A percentile compares a stretch with the other conserved stretches of the same genome.
These are phyloP conservation scores for Ganoderma meredithae DNA, from an alignment of 1,284 basidiomycete species.

Conservation along the genomic window DNA sequence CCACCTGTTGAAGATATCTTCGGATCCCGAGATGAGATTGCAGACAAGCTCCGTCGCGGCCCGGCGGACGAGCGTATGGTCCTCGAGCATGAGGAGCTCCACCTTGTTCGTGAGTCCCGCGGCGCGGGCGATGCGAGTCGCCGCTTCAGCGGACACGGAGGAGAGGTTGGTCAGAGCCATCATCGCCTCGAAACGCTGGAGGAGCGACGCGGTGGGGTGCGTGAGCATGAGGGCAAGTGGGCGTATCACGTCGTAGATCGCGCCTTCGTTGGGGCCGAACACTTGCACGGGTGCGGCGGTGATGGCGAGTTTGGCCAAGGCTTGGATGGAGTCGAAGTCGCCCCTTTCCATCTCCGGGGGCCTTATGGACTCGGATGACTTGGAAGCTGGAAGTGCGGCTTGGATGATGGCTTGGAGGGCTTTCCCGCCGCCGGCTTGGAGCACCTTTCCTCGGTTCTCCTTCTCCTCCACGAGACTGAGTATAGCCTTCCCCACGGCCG, in stretches of 20 bases:
- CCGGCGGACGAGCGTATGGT: slow-evolving; percentile 83
- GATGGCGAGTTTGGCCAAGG: slow-evolving; percentile 92
- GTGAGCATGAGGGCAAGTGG: slow-evolving; percentile 79
- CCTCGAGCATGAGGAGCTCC: slow-evolving; percentile 86
- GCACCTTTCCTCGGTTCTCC: slow-evolving; percentile 77
- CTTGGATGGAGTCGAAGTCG: slow-evolving; percentile 81
- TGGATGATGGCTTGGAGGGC: slow-evolving; percentile 72
- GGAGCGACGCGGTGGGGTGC: slow-evolving; percentile 68
- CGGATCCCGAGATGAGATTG: slow-evolving; percentile 86
- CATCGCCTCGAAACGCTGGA: slow-evolving; percentile 91
- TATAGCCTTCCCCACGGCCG: slow-evolving; percentile 62
- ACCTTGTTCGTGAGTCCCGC: slow-evolving; percentile 73
- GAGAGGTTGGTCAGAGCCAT: slow-evolving; percentile 97
- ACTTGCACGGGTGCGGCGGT: slow-evolving; percentile 90
- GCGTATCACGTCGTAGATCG: slow-evolving; percentile 81
- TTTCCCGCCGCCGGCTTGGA: slow-evolving; percentile 87
- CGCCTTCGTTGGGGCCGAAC: slow-evolving; percentile 83
- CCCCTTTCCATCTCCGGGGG: slow-evolving; percentile 48
- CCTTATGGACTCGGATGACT: slow-evolving; percentile 33
- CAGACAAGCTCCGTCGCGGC: slow-evolving; percentile 94
- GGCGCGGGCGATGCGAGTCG: slow-evolving; percentile 65
- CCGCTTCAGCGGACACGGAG: slow-evolving; percentile 74
- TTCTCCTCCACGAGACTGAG: slow-evolving; percentile 81
- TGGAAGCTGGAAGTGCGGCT: slow-evolving; percentile 40
- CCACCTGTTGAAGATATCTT: slow-evolving; percentile 78